These are phyloP conservation scores for Panicum miliaceum DNA, from an alignment of 176 grass and related monocot species.

Conservation along the genomic window DNA sequence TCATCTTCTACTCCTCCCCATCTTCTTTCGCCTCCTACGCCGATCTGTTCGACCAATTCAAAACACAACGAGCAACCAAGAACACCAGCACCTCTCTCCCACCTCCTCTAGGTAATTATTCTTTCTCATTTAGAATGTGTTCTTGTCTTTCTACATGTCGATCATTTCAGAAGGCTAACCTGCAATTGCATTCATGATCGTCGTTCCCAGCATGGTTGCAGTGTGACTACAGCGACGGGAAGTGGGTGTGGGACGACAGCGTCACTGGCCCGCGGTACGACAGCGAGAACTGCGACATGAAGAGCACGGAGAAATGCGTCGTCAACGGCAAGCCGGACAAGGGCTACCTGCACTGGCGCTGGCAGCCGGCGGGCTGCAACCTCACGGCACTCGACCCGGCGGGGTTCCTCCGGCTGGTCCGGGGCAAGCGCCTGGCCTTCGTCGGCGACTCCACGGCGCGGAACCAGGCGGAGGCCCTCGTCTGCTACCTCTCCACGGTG, in stretches of 20 bases:
- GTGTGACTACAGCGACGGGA: slow-evolving; percentile 44
- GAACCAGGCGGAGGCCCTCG: slow-evolving; percentile 53
- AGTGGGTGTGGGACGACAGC: slow-evolving; percentile 36
- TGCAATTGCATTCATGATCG: neutral
- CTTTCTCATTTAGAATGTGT: neutral
- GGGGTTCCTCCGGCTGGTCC: slow-evolving; percentile 31
- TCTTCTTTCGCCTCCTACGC: slow-evolving; percentile 1
- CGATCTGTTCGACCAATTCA: neutral
- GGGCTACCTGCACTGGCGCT: slow-evolving; percentile 51
- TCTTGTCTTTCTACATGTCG: neutral
- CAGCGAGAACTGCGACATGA: slow-evolving; percentile 42
- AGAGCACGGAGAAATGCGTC: slow-evolving; percentile 35
- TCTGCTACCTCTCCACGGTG: slow-evolving; percentile 43
- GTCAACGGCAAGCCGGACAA: slow-evolving; percentile 42
- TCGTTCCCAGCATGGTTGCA: slow-evolving; percentile 19
- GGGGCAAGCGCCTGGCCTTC: slow-evolving; percentile 44
- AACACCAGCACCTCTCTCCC: neutral
- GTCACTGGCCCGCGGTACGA: slow-evolving; percentile 21
- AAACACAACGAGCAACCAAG: neutral
- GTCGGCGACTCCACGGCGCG: slow-evolving; percentile 53
- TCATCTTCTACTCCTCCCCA: slow-evolving; percentile 23
- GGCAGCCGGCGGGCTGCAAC: slow-evolving; percentile 39
- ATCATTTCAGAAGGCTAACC: neutral
- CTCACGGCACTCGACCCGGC: slow-evolving; percentile 35
- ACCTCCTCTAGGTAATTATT: slow-evolving; percentile 24